Base-by-base conservation (phyloP, 169 alveolate species). In the Babesia divergens region DNA sequence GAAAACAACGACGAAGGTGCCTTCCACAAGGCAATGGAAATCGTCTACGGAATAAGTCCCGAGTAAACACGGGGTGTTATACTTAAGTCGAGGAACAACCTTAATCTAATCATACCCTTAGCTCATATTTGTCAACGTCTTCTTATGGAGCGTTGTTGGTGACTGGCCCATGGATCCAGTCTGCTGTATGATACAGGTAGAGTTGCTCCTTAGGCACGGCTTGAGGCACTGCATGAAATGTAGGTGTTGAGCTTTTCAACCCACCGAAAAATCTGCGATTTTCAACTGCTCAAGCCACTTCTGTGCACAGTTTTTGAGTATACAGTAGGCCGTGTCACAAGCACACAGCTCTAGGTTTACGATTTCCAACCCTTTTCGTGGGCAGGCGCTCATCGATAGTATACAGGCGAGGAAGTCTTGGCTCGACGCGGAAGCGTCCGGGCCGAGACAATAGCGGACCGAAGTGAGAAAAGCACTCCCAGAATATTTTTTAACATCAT, bases 331-430 rank as follows among this genome's bases (percentile, higher is more conserved):
- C 11, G 86, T 59, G 58, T 77, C 74, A 31, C 86, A 77, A 11
- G 52, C 81, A 31, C 86, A 77, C 13, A 53, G 55, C 49, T 68
- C 74, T 83, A 82, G 68, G 70, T 77, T 55, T 13, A 77, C 75
- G 0, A 52, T 38, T 13, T 52, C 56, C 52, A 54, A 26, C 42
- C 68, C 53, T 7, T 42, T 46, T 35, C 55, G 20, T 6, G 67
- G 59, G 75, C 86, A 77, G 28, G 70, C 16, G 50, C 40, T 77
- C 51, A 38, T 44, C n/a, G 79, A 50, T 20, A 68, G 22, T 22
- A 77, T 22, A 44, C 86, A 77, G 16, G 53, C 9, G 18, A 77
- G 26, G 40, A 77, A 77, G 38, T 66, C 75, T 28, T 60, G 65
- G 32, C 82, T 54, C 35, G 74, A 43, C 13, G 29, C 65, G 7